A percentile compares a stretch with the other conserved stretches of the same genome.
Conservation (phyloP, 306 rosid genomes). For the Cercis canadensis region DNA sequence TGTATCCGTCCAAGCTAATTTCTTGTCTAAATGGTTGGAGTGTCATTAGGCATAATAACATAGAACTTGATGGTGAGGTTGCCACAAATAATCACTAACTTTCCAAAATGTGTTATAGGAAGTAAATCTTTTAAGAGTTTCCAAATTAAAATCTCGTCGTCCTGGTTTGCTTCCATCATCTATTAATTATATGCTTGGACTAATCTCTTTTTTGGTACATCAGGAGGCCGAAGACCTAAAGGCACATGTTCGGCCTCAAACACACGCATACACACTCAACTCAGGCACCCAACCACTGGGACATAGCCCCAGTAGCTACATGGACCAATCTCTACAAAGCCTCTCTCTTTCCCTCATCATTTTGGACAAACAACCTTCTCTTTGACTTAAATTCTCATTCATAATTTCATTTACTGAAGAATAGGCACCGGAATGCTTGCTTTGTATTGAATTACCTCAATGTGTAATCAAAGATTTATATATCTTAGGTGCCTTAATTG, state of each 20-base stretch:
- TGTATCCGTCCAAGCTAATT: conserved; percentile 50
- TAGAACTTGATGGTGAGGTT: conserved; percentile 62
- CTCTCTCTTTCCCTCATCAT: conserved; percentile 55
- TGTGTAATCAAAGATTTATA: too few species aligned
- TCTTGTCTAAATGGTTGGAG: too few species aligned
- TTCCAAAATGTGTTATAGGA: conserved; percentile 66
- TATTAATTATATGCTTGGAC: too few species aligned
- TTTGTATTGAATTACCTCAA: conserved; percentile 55
- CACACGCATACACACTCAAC: too few species aligned
- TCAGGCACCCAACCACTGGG: too few species aligned
- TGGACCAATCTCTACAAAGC: conserved; percentile 48
- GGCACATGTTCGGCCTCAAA: too few species aligned
- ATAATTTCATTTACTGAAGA: conserved; percentile 61
- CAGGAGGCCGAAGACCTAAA: too few species aligned
- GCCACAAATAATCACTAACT: conserved; percentile 63
- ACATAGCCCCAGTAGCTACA: too few species aligned
- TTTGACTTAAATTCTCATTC: conserved; percentile 63
- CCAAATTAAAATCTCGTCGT: conserved; percentile 52
- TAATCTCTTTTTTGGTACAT: too few species aligned
- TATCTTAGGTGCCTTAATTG: too few species aligned
- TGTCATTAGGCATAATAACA: conserved; percentile 65
- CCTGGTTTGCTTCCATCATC: conserved; percentile 79
- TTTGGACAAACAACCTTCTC: conserved; percentile 53
- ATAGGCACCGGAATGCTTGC: conserved; percentile 54
- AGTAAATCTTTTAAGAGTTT: conserved; percentile 53